phyloP scores from a whole-genome alignment of 768 basidiomycete species.

The Auriscalpium vulgare region DNA sequence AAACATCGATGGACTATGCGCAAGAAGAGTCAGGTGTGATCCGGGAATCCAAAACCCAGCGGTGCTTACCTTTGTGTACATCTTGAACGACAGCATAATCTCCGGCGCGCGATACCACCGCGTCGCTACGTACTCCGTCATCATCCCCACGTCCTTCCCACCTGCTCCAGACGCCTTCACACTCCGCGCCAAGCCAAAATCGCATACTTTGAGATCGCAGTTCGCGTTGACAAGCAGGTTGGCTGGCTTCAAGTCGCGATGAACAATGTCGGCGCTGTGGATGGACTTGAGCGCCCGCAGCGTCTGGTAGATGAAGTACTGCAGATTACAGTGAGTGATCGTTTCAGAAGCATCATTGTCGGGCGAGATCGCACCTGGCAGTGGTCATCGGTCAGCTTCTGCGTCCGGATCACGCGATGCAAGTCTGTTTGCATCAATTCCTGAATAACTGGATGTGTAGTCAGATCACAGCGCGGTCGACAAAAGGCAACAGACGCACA shows the following conservation, averaged over 20 bases:
- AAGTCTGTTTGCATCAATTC: constrained; percentile 89
- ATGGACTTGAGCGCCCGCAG: constrained; percentile 84
- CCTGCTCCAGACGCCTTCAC: constrained; percentile 45
- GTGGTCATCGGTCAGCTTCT: constrained; percentile 86
- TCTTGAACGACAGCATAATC: constrained; percentile 92
- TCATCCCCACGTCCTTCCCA: constrained; percentile 57
- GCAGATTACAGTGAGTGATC: constrained; percentile 13
- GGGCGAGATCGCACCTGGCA: constrained; percentile 45
- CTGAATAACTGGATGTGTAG: constrained; percentile 50
- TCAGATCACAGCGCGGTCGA: constrained; percentile 2
- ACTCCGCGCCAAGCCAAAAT: constrained; percentile 77
- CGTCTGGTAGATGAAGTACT: constrained; percentile 81
- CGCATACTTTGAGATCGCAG: constrained; percentile 84
- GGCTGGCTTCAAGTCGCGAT: constrained; percentile 77
- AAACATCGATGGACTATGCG: constrained; percentile 57
- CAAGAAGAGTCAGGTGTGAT: not conserved
- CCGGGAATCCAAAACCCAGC: not conserved
- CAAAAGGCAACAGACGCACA: constrained; percentile 33
- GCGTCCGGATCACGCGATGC: constrained; percentile 86
- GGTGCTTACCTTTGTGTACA: constrained; percentile 58
- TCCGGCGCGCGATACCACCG: constrained; percentile 92
- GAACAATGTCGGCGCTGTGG: constrained; percentile 78
- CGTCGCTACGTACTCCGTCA: constrained; percentile 87
- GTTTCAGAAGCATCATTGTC: not conserved
- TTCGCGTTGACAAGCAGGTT: constrained; percentile 86